Evolutionary conservation across 257 asterid genomes (phyloP), one percentile per base, ranked within the genome.

Genomic region (Fraxinus americana): DNA sequence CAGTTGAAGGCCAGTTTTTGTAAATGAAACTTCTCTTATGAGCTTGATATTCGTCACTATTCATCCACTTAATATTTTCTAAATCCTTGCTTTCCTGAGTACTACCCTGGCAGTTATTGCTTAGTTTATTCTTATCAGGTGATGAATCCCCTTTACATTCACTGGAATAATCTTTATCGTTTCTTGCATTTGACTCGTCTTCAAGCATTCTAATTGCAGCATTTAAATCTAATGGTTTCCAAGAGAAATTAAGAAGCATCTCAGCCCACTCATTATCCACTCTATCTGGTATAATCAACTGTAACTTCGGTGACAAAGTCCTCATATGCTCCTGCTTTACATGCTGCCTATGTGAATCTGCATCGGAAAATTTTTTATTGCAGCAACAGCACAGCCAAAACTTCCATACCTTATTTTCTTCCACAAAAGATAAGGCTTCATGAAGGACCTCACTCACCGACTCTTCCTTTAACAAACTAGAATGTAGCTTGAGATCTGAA

Each of bases 1-100:
- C 96, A 52, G 94, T 87, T 77, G 86, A 76, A 74, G 94, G 98
- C 99, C 96, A 95, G 81, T 82, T 85, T 41, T 88, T 92, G 35
- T 71, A 74, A 73, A 85, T 86, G 72, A 78, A 87, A 81, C 79
- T 76, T 81, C 77, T 85, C 85, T 89, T 92, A 34, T 80, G 71
- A 41, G 79, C 83, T 78, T 83, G 90, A 82, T 87, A 88, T 73
- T 85, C 94, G 70, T 89, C 90, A 70, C 39, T 41, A 41, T 41
- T 12, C 16, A 41, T 41, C 50, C 16, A 41, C 50, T 11, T 41
- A 41, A 41, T 12, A 41, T 41, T 2, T 41, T 10, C 50, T 41
- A 41, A 41, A 41, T 10, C 50, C 50, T 41, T 41, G 14, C 4
- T 41, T 41, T 41, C 48, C 48, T 41, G 48, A 8, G 48, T 41